phyloP scores from a whole-genome alignment of 75 land plant species.

The Gnetum montanum region DNA sequence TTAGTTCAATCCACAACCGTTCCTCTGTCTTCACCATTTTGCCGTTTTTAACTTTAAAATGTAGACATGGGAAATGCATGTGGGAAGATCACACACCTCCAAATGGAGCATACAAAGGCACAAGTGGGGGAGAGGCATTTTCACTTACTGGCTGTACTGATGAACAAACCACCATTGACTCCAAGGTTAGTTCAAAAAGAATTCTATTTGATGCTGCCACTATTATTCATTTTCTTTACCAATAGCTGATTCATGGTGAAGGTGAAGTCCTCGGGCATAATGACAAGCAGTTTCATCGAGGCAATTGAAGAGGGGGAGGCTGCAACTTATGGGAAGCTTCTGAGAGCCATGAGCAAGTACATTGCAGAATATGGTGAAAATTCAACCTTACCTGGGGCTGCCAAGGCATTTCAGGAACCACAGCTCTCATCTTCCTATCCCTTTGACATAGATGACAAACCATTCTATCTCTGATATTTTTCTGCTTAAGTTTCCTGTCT shows the following conservation, averaged over 20 bases:
- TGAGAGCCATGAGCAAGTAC: conserved; percentile 22
- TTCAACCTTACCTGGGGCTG: too few species aligned
- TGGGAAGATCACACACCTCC: conserved; percentile 31
- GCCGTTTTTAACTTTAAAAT: too few species aligned
- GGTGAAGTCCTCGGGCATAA: conserved; percentile 27
- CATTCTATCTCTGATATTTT: too few species aligned
- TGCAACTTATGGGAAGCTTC: conserved; percentile 22
- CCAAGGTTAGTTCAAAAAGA: conserved; percentile 14
- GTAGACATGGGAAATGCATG: too few species aligned
- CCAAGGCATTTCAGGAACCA: too few species aligned
- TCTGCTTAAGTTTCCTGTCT: too few species aligned
- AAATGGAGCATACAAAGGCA: conserved; percentile 37
- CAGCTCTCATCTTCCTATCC: too few species aligned
- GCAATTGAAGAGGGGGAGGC: conserved; percentile 43
- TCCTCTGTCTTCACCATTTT: too few species aligned
- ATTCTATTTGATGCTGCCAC: too few species aligned
- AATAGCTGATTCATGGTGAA: conserved; percentile 12
- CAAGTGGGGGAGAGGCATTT: conserved; percentile 25
- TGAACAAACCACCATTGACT: conserved; percentile 32
- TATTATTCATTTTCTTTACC: neutral
- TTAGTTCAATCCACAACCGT: too few species aligned
- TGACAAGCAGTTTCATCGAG: conserved; percentile 48
- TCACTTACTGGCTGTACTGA: conserved; percentile 40
- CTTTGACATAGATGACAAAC: too few species aligned
- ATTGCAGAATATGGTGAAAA: conserved; percentile 9